These are phyloP conservation scores for Diutina mesorugosa DNA, from an alignment of 1,139 yeast species.

Conservation along the genomic window DNA sequence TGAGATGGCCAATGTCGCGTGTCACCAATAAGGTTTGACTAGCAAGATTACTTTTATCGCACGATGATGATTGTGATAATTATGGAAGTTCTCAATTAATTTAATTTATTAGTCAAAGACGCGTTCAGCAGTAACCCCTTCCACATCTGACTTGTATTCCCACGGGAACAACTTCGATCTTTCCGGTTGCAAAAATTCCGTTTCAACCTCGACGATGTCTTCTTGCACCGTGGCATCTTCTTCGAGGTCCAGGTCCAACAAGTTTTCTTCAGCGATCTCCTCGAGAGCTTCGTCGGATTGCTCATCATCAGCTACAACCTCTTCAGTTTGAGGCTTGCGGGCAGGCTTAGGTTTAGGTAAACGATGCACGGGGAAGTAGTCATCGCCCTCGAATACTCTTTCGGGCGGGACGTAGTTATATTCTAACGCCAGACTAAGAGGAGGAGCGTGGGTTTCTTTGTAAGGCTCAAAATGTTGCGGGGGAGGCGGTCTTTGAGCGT, in stretches of 20 bases:
- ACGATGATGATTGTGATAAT: background rate
- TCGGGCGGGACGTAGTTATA: background rate
- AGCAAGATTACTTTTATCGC: background rate
- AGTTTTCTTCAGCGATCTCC: conserved; percentile 2
- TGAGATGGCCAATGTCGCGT: too few relatives aligned
- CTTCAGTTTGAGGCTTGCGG: background rate
- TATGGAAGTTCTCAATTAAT: background rate
- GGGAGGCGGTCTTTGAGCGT: background rate
- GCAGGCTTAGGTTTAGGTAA: background rate
- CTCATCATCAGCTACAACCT: background rate
- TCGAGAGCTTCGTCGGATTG: background rate
- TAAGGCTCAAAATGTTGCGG: background rate
- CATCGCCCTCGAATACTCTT: background rate
- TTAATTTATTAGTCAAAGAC: conserved; percentile 12
- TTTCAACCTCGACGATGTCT: background rate
- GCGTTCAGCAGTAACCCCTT: conserved; percentile 12
- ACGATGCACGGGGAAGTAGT: conserved; percentile 1
- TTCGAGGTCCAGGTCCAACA: background rate
- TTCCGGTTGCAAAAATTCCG: background rate
- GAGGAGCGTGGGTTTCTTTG: background rate
- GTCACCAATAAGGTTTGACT: background rate
- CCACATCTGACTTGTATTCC: conserved; percentile 6
- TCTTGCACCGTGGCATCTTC: background rate
- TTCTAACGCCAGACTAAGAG: background rate
- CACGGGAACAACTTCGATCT: conserved; percentile 19